Percentiles rank a stretch among this genome's conserved stretches.
These are phyloP conservation scores for Naganishia sp. DNA, from an alignment of 1,284 basidiomycete genomes.

Conservation along the genomic window DNA sequence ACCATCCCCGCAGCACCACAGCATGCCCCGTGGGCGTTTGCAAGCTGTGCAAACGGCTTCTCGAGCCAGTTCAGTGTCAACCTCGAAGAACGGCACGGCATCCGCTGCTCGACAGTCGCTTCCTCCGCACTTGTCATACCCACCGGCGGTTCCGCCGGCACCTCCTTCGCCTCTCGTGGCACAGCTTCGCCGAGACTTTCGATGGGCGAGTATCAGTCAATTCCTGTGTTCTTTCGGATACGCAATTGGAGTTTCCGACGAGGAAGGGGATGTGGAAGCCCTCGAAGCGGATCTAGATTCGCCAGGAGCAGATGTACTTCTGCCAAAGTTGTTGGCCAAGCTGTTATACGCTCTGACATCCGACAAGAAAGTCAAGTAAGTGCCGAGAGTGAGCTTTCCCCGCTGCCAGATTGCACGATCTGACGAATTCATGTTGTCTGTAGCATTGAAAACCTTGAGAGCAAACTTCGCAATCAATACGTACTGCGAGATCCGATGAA, in stretches of 20 bases:
- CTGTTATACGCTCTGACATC: slow-evolving; percentile 58
- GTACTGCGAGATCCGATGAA: slow-evolving; percentile 45
- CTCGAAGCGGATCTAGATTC: slow-evolving; percentile 58
- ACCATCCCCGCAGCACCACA: neutral
- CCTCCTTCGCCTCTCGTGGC: slow-evolving; percentile 48
- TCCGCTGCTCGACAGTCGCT: neutral
- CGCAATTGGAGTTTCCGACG: slow-evolving; percentile 42
- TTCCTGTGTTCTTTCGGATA: slow-evolving; percentile 53
- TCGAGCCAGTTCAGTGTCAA: neutral
- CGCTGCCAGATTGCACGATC: neutral
- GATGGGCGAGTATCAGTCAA: slow-evolving; percentile 53
- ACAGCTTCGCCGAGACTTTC: slow-evolving; percentile 49
- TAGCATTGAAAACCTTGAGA: slow-evolving; percentile 51
- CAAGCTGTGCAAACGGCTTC: slow-evolving; percentile 7
- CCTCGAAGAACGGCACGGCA: too few species aligned
- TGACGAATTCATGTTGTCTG: neutral
- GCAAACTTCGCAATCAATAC: slow-evolving; percentile 50
- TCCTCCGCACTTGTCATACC: slow-evolving; percentile 6
- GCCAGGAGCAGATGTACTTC: slow-evolving; percentile 47
- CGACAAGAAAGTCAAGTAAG: slow-evolving; percentile 57
- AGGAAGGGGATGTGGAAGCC: slow-evolving; percentile 40
- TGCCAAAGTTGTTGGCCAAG: slow-evolving; percentile 55
- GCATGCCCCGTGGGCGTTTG: slow-evolving; percentile 7
- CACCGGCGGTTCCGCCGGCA: slow-evolving; percentile 4
- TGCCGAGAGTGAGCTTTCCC: slow-evolving; percentile 19